Evolutionary conservation across 139 green algal genomes (phyloP).

Genomic region (Picochlorum sp.): DNA sequence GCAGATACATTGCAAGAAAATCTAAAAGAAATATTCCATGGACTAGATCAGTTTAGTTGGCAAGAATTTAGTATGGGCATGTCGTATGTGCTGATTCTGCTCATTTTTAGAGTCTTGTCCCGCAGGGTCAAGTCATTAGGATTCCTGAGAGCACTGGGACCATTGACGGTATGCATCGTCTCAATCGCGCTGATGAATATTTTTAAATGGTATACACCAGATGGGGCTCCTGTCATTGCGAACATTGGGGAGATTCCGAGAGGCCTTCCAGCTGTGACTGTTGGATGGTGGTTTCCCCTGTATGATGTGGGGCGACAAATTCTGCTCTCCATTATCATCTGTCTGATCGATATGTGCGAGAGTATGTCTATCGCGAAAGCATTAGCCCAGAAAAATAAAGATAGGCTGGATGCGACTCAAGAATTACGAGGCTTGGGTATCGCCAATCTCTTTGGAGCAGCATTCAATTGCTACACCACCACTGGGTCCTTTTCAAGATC

Average conservation of each 20-base stretch:
- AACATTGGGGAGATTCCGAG: conserved; percentile 34
- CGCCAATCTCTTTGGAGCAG: conserved; percentile 72
- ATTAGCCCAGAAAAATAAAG: conserved; percentile 71
- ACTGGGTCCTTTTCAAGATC: conserved; percentile 81
- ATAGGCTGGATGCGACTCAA: conserved; percentile 67
- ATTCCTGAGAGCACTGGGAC: conserved; percentile 38
- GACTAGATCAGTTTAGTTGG: conserved; percentile 22
- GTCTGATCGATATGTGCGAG: conserved; percentile 69
- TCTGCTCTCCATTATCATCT: conserved; percentile 37
- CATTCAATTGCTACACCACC: conserved; percentile 80
- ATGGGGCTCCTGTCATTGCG: conserved; percentile 15
- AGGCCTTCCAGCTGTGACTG: conserved; percentile 35
- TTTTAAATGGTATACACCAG: conserved; percentile 17
- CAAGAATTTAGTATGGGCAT: conserved; percentile 43
- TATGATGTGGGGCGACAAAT: conserved; percentile 29
- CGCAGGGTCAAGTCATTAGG: conserved; percentile 17
- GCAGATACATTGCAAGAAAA: conserved; percentile 23
- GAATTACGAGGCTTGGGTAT: conserved; percentile 81
- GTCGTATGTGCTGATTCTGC: conserved; percentile 37
- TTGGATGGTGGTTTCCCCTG: conserved; percentile 39
- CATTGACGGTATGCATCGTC: conserved; percentile 39
- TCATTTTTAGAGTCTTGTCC: conserved; percentile 17
- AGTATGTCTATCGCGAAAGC: conserved; percentile 76
- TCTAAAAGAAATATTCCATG: conserved; percentile 26
- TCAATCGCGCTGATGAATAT: conserved; percentile 45